Evolutionary conservation across 129 eudicot species (phyloP).

Genomic region (Arctium minus): DNA sequence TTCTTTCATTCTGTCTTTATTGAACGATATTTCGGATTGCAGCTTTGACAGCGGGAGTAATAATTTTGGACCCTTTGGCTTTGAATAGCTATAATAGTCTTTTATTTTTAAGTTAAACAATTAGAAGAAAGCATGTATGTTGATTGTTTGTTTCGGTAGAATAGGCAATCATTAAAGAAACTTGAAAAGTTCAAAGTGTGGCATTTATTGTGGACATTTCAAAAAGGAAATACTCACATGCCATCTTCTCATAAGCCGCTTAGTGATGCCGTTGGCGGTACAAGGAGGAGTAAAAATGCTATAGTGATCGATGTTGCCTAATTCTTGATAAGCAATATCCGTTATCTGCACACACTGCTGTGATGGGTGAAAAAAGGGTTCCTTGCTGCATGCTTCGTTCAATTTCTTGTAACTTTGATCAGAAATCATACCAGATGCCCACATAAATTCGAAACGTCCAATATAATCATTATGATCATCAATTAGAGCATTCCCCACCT

Average conservation of each 20-base stretch:
- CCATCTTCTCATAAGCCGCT: constrained; percentile 44
- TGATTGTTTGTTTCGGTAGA: background rate
- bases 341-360: constrained; percentile 41
- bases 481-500: constrained; percentile 78
- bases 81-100: too few relatives aligned
- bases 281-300: constrained; percentile 94
- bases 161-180: background rate
- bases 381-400: constrained; percentile 40
- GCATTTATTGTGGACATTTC: background rate
- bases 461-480: constrained; percentile 62
- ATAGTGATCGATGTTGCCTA: constrained; percentile 81
- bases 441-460: constrained; percentile 65
- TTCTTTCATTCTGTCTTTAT: too few relatives aligned
- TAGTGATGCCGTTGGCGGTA: constrained; percentile 41
- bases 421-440: constrained; percentile 72
- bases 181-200: too few relatives aligned
- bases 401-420: constrained; percentile 60
- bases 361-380: constrained; percentile 18
- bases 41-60: too few relatives aligned
- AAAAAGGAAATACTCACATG: constrained; percentile 53
- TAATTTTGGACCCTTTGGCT: too few relatives aligned
- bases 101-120: too few relatives aligned
- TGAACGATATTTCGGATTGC: too few relatives aligned
- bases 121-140: background rate
- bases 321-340: constrained; percentile 54